Conservation (phyloP, 768 basidiomycete genomes). For the Kockovaella imperatae region DNA sequence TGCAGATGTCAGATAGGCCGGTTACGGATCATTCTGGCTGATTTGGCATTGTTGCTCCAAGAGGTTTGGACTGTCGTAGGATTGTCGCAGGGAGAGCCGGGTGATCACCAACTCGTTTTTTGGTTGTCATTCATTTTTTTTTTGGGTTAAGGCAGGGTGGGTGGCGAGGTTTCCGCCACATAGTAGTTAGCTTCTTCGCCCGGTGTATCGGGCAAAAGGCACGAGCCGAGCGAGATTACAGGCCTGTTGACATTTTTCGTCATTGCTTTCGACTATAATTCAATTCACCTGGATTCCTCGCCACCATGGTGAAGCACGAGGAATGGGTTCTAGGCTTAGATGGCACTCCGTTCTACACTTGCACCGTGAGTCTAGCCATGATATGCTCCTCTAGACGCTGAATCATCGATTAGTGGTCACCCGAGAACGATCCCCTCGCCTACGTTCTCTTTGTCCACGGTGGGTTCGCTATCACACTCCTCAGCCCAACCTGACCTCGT, state of each 20-base stretch:
- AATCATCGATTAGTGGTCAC: slow-evolving; percentile 21
- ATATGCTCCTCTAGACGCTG: not conserved
- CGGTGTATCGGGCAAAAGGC: too few relatives aligned
- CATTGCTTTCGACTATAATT: too few relatives aligned
- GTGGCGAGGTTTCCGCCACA: too few relatives aligned
- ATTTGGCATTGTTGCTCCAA: slow-evolving; percentile 35
- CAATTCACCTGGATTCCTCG: not conserved
- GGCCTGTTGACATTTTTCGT: not conserved
- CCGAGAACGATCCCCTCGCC: slow-evolving; percentile 19
- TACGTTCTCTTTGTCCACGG: slow-evolving; percentile 37
- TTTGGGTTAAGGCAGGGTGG: too few relatives aligned
- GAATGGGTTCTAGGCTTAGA: slow-evolving; percentile 38
- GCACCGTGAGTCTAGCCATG: slow-evolving; percentile 11
- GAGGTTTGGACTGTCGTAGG: slow-evolving; percentile 38
- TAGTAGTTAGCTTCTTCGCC: too few relatives aligned
- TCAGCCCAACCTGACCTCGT: not conserved
- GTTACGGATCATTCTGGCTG: slow-evolving; percentile 40
- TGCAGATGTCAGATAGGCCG: slow-evolving; percentile 32
- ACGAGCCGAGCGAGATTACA: too few relatives aligned
- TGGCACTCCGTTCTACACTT: slow-evolving; percentile 33
- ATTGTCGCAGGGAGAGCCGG: slow-evolving; percentile 40
- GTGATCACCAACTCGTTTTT: slow-evolving; percentile 37
- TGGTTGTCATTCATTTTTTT: not conserved
- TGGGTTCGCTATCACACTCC: slow-evolving; percentile 6
- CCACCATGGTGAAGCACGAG: slow-evolving; percentile 5